These are phyloP conservation scores for Aspergillus vadensis DNA, from an alignment of 2,329 filamentous ascomycete species.

Conservation along the genomic window DNA sequence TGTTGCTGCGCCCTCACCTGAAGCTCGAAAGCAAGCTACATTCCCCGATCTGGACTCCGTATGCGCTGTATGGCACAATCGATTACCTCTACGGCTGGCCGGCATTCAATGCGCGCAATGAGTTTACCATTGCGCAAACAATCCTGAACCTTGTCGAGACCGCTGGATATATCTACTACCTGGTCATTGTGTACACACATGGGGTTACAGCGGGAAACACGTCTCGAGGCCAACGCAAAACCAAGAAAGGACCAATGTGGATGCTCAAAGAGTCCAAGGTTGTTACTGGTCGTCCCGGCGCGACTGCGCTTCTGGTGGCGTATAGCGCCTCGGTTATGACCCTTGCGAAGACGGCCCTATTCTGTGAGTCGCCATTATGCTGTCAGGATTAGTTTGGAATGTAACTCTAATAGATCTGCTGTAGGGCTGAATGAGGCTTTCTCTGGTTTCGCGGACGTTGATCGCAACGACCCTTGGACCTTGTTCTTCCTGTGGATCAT, in stretches of 20 bases:
- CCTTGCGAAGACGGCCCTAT: conserved; percentile 67
- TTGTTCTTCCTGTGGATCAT: conserved; percentile 64
- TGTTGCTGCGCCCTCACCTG: conserved; percentile 75
- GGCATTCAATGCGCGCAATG: conserved; percentile 66
- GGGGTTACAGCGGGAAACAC: conserved; percentile 36
- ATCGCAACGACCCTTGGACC: conserved; percentile 59
- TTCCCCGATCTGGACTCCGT: conserved; percentile 72
- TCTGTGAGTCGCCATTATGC: conserved; percentile 54
- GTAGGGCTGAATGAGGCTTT: conserved; percentile 61
- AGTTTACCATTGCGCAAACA: conserved; percentile 77
- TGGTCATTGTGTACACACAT: conserved; percentile 54
- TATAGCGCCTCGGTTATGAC: conserved; percentile 65
- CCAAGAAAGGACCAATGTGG: conserved; percentile 41
- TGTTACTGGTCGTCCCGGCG: conserved; percentile 55
- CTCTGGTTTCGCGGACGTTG: conserved; percentile 62
- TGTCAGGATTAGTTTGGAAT: neutral
- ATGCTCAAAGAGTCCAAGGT: conserved; percentile 53
- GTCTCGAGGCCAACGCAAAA: conserved; percentile 30
- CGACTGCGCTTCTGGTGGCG: conserved; percentile 58
- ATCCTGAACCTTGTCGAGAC: conserved; percentile 70
- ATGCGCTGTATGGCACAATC: conserved; percentile 75
- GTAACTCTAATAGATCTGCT: neutral
- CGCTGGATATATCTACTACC: conserved; percentile 63
- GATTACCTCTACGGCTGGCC: conserved; percentile 82
- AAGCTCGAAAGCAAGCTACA: conserved; percentile 78